Evolutionary conservation across 2,329 filamentous ascomycete genomes (phyloP).

Genomic region (Cladosporium sphaerospermum): DNA sequence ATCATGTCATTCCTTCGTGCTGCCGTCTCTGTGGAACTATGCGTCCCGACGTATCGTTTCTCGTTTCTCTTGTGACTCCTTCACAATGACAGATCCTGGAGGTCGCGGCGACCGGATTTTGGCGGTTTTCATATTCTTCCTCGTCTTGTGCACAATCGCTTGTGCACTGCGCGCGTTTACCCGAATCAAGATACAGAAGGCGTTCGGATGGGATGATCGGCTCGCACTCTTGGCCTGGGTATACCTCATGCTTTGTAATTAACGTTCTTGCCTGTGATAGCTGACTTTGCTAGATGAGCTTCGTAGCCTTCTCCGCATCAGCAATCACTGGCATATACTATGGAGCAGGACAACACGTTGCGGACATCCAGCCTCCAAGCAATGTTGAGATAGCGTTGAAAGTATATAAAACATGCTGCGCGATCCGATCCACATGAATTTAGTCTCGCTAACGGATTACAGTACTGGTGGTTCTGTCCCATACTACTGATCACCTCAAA

Average conservation of each 20-base stretch:
- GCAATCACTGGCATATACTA: conserved; percentile 33
- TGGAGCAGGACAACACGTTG: conserved; percentile 35
- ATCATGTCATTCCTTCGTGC: too few species aligned
- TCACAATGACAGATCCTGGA: too few species aligned
- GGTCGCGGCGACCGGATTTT: background rate
- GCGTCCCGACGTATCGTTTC: too few species aligned
- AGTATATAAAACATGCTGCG: conserved; percentile 11
- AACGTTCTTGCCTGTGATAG: background rate
- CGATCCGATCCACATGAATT: background rate
- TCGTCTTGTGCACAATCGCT: background rate
- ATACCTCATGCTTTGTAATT: background rate
- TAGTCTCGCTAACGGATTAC: background rate
- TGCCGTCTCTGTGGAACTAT: too few species aligned
- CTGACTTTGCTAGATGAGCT: background rate
- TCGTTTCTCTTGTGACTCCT: too few species aligned
- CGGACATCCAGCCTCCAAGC: conserved; percentile 23
- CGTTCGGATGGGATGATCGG: conserved; percentile 5
- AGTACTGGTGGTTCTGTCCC: conserved; percentile 38
- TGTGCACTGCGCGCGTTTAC: background rate
- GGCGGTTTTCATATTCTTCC: conserved; percentile 1
- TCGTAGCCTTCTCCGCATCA: conserved; percentile 33
- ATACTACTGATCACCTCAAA: conserved; percentile 15
- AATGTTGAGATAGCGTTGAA: conserved; percentile 17
- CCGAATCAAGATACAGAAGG: background rate
- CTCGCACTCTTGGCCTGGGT: conserved; percentile 2